Evolutionary conservation across 2,329 filamentous ascomycete species (phyloP), one percentile per base, ranked within the genome.

Genomic region (Escovopsis sp.): DNA sequence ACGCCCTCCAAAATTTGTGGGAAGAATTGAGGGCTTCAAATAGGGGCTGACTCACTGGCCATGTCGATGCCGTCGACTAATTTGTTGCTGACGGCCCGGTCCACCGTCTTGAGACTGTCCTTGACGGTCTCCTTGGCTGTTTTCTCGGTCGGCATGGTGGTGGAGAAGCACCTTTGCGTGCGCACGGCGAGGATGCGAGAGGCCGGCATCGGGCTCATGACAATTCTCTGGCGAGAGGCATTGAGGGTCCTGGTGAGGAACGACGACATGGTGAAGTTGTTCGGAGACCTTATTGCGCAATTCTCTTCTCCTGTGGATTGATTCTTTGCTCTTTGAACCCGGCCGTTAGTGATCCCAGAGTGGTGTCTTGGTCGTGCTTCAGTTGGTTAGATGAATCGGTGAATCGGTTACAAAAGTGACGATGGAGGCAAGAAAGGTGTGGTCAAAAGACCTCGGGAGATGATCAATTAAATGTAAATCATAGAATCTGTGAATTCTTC

Each of bases 31-130:
- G n/a, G 33, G n/a, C n/a, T n/a, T 39, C 12, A 14, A 30, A 31
- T 16, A 25, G 13, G 3, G 10, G 16, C 38, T 13, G 3, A 14
- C 13, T 64, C 70, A 45, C 77, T 57, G 39, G 70, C 69, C 37
- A 65, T 61, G 49, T 81, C 66, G 53, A 81, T 76, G 13, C 73
- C 74, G 33, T 74, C 71, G 25, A 79, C 71, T 14, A 81, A 54
- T 54, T 76, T 79, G 54, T 76, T 70, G 45, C 71, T 70, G 35
- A 81, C 72, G 39, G 62, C 66, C 27, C 73, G 66, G 60, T 81
- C 74, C 6, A 78, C 72, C 6, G 60, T 62, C 59, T 79, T 76
- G 43, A 74, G 57, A 4, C 67, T 67, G 46, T 80, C 74, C 59
- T 79, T 81, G 50, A 72, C 69, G 0, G 65, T 50, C 43, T 79